Evolutionary conservation across 495 filamentous ascomycete genomes (phyloP).

Genomic region (Achaetomiella virescens): DNA sequence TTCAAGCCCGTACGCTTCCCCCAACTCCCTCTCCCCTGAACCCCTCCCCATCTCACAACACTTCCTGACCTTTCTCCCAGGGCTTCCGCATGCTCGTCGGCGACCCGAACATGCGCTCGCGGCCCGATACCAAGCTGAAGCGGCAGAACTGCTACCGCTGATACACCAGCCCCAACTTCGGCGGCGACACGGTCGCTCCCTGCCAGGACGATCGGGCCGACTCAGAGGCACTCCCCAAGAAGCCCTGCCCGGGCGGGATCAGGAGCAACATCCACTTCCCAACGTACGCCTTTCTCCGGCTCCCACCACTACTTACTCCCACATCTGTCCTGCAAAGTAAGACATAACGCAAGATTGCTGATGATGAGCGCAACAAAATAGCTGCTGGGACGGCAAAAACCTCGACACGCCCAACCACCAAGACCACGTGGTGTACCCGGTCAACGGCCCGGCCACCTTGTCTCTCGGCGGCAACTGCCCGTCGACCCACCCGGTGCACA

Average conservation of each 20-base stretch:
- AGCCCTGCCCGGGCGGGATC: constrained; percentile 42
- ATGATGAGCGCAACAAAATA: too few species aligned
- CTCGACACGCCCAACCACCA: constrained; percentile 50
- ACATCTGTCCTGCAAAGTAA: not conserved
- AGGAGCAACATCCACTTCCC: constrained; percentile 50
- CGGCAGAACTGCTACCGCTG: constrained; percentile 44
- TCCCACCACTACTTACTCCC: not conserved
- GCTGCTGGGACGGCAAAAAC: constrained; percentile 51
- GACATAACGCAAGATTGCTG: not conserved
- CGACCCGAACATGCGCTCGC: constrained; percentile 38
- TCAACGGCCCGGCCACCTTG: constrained; percentile 41
- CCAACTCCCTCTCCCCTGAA: not conserved
- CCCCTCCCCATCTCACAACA: not conserved
- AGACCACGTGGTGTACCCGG: constrained; percentile 44
- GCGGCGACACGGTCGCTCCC: constrained; percentile 39
- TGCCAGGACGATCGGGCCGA: constrained; percentile 38
- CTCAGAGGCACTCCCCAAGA: constrained; percentile 35
- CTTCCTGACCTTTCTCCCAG: constrained; percentile 20
- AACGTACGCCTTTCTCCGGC: constrained; percentile 26
- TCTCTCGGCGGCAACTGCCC: constrained; percentile 41
- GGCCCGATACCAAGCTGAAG: constrained; percentile 33
- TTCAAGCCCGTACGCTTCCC: constrained; percentile 48
- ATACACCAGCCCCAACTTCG: constrained; percentile 46
- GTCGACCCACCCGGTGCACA: constrained; percentile 41
- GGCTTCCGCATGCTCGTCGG: constrained; percentile 51